phyloP scores from a whole-genome alignment of 192 early-diverging fungal genomes.

The Paraglomus brasilianum region DNA sequence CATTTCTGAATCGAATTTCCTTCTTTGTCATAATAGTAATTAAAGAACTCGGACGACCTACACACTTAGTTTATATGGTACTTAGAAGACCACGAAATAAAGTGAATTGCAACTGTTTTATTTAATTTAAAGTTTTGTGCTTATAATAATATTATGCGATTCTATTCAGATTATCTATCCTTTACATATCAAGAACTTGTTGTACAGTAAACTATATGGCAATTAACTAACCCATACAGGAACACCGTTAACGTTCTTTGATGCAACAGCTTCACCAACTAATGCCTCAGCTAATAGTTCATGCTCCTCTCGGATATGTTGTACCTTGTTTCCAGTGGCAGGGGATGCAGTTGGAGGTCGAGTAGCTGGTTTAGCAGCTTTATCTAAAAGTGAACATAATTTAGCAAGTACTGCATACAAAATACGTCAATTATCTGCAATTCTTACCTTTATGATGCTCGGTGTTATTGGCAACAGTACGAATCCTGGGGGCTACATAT shows the following conservation, averaged over 20 bases:
- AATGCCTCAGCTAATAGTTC: conserved; percentile 68
- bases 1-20: too few species aligned
- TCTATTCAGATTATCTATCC: too few species aligned
- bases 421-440: conserved; percentile 28
- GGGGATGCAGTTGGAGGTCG: conserved; percentile 88
- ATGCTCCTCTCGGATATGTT: conserved; percentile 84
- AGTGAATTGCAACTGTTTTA: too few species aligned
- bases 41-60: too few species aligned
- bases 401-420: not conserved
- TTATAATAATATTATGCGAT: too few species aligned
- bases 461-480: conserved; percentile 75
- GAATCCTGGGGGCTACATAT: conserved; percentile 84
- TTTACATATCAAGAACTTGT: too few species aligned
- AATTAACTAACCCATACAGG: conserved; percentile 75
- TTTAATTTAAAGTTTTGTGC: too few species aligned
- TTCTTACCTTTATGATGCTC: conserved; percentile 61
- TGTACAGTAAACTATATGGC: too few species aligned
- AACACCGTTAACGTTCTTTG: conserved; percentile 64
- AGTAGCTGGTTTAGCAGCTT: conserved; percentile 75
- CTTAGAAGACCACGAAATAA: too few species aligned
- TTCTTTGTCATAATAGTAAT: too few species aligned
- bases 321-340: conserved; percentile 94
- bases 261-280: conserved; percentile 65
- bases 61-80: too few species aligned
- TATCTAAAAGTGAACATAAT: conserved; percentile 20